A percentile compares a stretch with the other conserved stretches of the same genome.
Evolutionary conservation across 108 stramenopile species (phyloP).

Genomic region (Craspedostauros australis): DNA sequence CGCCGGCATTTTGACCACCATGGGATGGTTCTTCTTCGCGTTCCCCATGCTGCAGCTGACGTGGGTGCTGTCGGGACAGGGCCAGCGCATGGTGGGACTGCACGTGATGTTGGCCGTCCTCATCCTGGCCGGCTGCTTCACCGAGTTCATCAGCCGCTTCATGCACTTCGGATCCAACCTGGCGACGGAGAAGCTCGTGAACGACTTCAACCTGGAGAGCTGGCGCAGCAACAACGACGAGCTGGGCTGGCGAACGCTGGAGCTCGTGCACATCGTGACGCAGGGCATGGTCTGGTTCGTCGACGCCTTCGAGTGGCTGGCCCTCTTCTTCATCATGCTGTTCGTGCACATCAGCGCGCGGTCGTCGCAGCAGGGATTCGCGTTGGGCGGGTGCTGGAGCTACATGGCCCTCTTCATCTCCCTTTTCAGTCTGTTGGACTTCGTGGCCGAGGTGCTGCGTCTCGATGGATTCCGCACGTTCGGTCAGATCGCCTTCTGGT

Average conservation of each 20-base stretch:
- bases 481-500: slow-evolving; percentile 36
- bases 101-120: slow-evolving; percentile 52
- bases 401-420: slow-evolving; percentile 46
- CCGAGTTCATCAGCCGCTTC: slow-evolving; percentile 53
- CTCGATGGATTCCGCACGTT: slow-evolving; percentile 41
- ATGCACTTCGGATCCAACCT: slow-evolving; percentile 46
- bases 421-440: slow-evolving; percentile 43
- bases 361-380: slow-evolving; percentile 15
- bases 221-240: slow-evolving; percentile 47
- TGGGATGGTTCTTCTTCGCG: slow-evolving; percentile 62
- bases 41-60: slow-evolving; percentile 62
- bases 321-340: slow-evolving; percentile 14
- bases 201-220: slow-evolving; percentile 55
- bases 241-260: slow-evolving; percentile 65
- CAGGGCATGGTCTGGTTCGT: slow-evolving; percentile 21
- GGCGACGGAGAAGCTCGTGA: slow-evolving; percentile 42
- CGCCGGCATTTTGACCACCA: slow-evolving; percentile 28
- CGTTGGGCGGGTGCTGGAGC: slow-evolving; percentile 52
- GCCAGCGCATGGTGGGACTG: slow-evolving; percentile 33
- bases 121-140: slow-evolving; percentile 47
- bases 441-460: slow-evolving; percentile 54
- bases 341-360: slow-evolving; percentile 24
- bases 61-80: slow-evolving; percentile 54
- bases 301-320: slow-evolving; percentile 29
- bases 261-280: slow-evolving; percentile 55